Evolutionary conservation across 305 asterid genomes (phyloP), one percentile per base, ranked within the genome.

Genomic region (Ajuga reptans): DNA sequence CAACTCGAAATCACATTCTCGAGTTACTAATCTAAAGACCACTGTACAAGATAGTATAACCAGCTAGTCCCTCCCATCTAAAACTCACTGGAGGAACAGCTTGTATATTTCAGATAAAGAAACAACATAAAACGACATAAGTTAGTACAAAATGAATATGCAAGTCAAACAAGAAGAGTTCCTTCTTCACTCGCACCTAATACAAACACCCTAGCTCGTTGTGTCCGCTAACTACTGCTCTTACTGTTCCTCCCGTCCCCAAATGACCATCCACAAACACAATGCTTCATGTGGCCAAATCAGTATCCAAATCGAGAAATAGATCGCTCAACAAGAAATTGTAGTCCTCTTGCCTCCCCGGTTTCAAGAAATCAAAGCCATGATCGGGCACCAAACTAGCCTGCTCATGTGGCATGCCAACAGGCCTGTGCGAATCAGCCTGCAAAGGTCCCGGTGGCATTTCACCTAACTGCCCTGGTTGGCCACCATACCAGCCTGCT

Each of bases 321-420:
- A 84, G 55, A 67, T 87, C 85, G 31, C 72, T 75, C 63, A 76
- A 29, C 7, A 79, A 43, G 66, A 81, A 50, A 47, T 69, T 66
- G 18, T 64, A 68, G 50, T 90, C 90, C 58, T 90, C 90, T 59
- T 69, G 81, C 21, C 86, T 52, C 37, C 89, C 90, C 0, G 92
- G 92, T 57, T 55, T 73, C 70, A 85, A 59, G 78, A 90, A 86
- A 24, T 86, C 92, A 4, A 87, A 69, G n/a, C 10, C 11, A 6
- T 66, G 36, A 27, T 84, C 88, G 5, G 14, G 68, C 16, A 74
- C 80, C 1, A 62, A 16, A 9, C 69, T 1, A 0, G 21, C 64
- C 47, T 73, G 78, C 42, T 59, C 82, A 9, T 21, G n/a, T 3
- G 50, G 76, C 63, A 41, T 8, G 39, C 42, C 27, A 1, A 36